Evolutionary conservation across 1,284 basidiomycete species (phyloP), one percentile per base, ranked within the genome.

Genomic region (Heterobasidion irregulare): DNA sequence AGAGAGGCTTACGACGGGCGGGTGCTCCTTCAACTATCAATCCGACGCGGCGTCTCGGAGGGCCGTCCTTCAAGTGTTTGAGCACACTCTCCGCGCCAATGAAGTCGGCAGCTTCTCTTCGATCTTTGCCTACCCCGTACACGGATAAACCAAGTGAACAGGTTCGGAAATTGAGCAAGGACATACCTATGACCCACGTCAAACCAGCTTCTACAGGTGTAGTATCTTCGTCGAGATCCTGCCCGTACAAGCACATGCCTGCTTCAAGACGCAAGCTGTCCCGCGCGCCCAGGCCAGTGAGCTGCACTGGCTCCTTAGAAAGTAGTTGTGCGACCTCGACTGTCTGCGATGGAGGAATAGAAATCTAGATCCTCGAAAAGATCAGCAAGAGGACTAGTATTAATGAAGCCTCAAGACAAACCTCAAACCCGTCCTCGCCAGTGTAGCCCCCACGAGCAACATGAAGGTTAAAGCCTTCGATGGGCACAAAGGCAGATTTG

Each of bases 371-470:
- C 26, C 26, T 4, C 4, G 43, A 43, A 44, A 48, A 52, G 43
- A 15, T 8, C n/a, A 55, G 6, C 26, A 34, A 51, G 33, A 43
- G 47, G 15, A 8, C 47, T 10, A 4, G 6, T 6, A 26, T 26
- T 26, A 26, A 26, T 6, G 3, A 26, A 26, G 26, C 0, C 6
- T 3, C 19, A 5, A 15, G 0, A 26, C 19, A 8, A 75, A 88
- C 91, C 77, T 99, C 96, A 62, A 99, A 98, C 0, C 96, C 97
- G 69, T 99, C 96, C 72, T 99, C 97, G 36, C 97, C 96, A 0
- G 97, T 99, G 73, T 99, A 99, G 4, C 97, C 96, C 19, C 93
- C 93, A n/a, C 96, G 84, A 8, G 94, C 92, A 38, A 99, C 84
- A 68, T 98, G 97, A 57, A 94, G 77, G 62, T 87, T 84, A 61